Percentiles rank a stretch among this genome's conserved stretches.
phyloP scores from a whole-genome alignment of 225 moss, liverwort and hornwort species.

The Polytrichum formosum region DNA sequence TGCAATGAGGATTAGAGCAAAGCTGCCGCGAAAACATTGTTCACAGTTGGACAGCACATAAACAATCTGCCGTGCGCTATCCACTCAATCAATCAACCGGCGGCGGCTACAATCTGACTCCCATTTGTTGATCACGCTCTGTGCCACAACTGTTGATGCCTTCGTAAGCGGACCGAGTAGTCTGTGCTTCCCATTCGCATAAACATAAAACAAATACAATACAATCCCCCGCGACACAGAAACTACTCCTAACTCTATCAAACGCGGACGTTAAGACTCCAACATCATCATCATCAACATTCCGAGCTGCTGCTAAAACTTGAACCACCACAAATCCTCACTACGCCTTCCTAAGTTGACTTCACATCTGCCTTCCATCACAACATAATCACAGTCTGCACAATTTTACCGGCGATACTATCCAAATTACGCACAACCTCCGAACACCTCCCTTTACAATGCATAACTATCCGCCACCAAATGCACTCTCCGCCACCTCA shows the following conservation, averaged over 20 bases:
- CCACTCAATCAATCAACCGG: not conserved
- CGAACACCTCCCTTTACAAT: too few relatives aligned
- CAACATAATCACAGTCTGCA: not conserved
- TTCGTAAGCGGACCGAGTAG: not conserved
- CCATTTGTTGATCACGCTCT: not conserved
- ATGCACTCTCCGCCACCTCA: too few relatives aligned
- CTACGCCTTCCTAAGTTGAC: not conserved
- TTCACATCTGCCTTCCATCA: not conserved
- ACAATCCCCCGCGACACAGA: not conserved
- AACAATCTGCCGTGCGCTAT: conserved; percentile 2
- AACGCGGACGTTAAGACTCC: not conserved
- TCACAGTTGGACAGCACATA: not conserved
- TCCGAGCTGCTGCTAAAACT: not conserved
- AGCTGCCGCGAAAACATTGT: conserved; percentile 71
- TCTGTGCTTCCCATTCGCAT: not conserved
- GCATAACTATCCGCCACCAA: too few relatives aligned
- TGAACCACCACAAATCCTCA: not conserved
- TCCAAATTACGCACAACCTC: too few relatives aligned
- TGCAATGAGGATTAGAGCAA: conserved; percentile 99
- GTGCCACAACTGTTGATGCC: conserved; percentile 2
- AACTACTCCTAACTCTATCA: conserved; percentile 1
- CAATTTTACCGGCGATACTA: too few relatives aligned
- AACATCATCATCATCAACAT: too few relatives aligned
- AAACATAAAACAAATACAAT: too few relatives aligned
- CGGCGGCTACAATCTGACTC: conserved; percentile 11